Conservation (phyloP, 345 rosid genomes). For the Camelina hispida region DNA sequence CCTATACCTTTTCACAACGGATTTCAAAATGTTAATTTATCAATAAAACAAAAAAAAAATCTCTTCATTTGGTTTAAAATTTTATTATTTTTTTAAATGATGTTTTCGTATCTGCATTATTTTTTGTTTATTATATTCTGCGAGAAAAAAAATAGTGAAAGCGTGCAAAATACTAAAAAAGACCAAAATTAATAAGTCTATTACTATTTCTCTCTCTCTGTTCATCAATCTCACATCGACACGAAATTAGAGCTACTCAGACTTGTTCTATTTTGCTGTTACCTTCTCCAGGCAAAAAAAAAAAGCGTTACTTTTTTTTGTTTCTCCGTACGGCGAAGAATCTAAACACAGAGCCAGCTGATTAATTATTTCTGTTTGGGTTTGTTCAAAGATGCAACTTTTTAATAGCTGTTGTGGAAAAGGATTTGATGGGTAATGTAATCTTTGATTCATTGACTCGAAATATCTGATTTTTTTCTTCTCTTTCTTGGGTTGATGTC, state of each 20-base stretch:
- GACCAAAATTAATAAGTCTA: not conserved
- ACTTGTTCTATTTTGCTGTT: slow-evolving; percentile 22
- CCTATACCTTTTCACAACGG: not conserved
- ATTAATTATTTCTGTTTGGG: not conserved
- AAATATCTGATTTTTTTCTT: too few species aligned
- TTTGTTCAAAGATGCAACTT: slow-evolving; percentile 63
- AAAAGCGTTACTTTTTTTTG: slow-evolving; percentile 31
- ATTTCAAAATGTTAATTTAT: slow-evolving; percentile 8
- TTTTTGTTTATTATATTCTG: not conserved
- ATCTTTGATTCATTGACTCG: slow-evolving; percentile 6
- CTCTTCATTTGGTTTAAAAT: not conserved
- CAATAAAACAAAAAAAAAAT: too few species aligned
- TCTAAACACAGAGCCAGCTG: slow-evolving; percentile 23
- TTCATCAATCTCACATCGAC: slow-evolving; percentile 5
- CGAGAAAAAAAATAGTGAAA: not conserved
- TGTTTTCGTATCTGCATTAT: slow-evolving; percentile 18
- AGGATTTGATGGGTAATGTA: slow-evolving; percentile 67
- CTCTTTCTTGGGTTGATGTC: slow-evolving; percentile 1
- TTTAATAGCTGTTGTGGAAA: slow-evolving; percentile 71
- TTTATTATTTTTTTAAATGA: not conserved
- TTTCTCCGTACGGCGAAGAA: slow-evolving; percentile 14
- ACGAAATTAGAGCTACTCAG: slow-evolving; percentile 32
- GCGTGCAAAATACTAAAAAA: slow-evolving; percentile 17
- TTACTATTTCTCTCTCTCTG: not conserved
- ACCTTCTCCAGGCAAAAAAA: slow-evolving; percentile 37